Evolutionary conservation across 768 basidiomycete genomes (phyloP).

Genomic region (Sistotremastrum suecicum): DNA sequence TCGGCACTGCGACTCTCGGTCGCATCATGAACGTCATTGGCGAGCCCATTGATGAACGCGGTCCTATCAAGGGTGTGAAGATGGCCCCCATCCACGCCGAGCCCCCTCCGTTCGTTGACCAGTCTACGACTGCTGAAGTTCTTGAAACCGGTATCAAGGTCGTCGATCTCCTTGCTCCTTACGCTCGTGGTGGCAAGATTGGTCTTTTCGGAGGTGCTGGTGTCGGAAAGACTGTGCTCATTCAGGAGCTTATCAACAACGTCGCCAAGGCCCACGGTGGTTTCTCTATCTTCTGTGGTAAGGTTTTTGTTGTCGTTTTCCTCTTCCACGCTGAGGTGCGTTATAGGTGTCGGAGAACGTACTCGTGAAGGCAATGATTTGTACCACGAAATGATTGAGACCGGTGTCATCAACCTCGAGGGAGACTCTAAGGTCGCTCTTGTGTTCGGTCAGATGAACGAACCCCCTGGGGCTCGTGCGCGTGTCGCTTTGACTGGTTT

Average conservation of each 20-base stretch:
- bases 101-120: conserved; percentile 93
- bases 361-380: conserved; percentile 99
- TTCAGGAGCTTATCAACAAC: conserved; percentile 99
- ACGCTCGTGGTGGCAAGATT: conserved; percentile 99
- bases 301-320: conserved; percentile 11
- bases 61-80: conserved; percentile 94
- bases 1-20: conserved; percentile 86
- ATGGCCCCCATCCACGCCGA: conserved; percentile 91
- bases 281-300: conserved; percentile 99
- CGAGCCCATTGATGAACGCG: conserved; percentile 99
- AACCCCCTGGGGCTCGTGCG: conserved; percentile 99
- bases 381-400: conserved; percentile 99
- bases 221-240: conserved; percentile 99
- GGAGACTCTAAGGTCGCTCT: conserved; percentile 99
- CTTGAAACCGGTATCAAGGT: conserved; percentile 99
- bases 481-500: conserved; percentile 99
- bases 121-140: conserved; percentile 97
- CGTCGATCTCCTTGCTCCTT: conserved; percentile 97
- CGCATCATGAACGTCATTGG: conserved; percentile 99
- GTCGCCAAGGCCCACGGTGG: conserved; percentile 99
- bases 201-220: conserved; percentile 99
- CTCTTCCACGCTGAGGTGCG: neutral
- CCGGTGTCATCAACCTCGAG: conserved; percentile 99
- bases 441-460: conserved; percentile 99
- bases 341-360: conserved; percentile 92